phyloP scores from a whole-genome alignment of 2,329 filamentous ascomycete genomes.

The Arthrinium phaeospermum region DNA sequence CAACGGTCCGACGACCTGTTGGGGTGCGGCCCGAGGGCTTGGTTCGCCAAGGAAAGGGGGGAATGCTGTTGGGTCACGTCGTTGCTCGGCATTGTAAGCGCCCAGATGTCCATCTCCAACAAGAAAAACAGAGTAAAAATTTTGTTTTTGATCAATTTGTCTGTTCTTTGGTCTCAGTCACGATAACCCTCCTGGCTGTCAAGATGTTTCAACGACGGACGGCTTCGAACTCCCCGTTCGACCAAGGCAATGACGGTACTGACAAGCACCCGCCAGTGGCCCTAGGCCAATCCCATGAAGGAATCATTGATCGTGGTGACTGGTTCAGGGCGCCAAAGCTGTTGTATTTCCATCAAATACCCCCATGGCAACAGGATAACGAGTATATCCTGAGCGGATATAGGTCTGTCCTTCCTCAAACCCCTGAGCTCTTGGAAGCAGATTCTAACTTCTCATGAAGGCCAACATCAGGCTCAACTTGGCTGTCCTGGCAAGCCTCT shows the following conservation, averaged over 20 bases:
- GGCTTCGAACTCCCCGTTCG: background rate
- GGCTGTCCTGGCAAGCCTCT: conserved; percentile 19
- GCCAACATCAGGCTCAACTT: conserved; percentile 20
- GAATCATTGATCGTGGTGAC: background rate
- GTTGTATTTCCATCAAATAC: conserved; percentile 16
- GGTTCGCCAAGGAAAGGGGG: background rate
- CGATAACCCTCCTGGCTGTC: too few species aligned
- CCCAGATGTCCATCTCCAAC: background rate
- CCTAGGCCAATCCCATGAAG: too few species aligned
- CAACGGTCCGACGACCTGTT: background rate
- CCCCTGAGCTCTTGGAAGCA: background rate
- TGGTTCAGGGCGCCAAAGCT: background rate
- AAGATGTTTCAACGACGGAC: background rate
- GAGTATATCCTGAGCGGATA: background rate
- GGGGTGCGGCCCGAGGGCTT: background rate
- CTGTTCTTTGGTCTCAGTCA: background rate
- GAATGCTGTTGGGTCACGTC: background rate
- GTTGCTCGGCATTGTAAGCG: background rate
- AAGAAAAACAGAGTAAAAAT: background rate
- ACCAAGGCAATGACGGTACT: background rate
- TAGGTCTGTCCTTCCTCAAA: background rate
- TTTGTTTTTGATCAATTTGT: background rate
- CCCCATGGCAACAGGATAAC: conserved; percentile 16
- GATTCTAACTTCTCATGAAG: background rate
- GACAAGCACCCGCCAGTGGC: background rate